Evolutionary conservation across 805 yeast species (phyloP).

Genomic region (Ogataea henricii): DNA sequence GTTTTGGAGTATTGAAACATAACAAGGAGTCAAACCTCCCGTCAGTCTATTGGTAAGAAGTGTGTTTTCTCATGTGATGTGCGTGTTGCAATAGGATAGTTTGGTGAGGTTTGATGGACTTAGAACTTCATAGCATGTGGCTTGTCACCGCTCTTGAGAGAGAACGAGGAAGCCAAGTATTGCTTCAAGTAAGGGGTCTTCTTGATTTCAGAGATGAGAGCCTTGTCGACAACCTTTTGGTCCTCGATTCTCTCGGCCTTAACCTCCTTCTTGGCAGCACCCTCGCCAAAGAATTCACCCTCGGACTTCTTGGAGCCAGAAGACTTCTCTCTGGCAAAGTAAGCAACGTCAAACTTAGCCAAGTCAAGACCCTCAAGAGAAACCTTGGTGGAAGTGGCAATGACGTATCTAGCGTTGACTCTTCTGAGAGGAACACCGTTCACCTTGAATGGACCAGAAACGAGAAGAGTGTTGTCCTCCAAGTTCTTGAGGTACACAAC

Average conservation of each 20-base stretch:
- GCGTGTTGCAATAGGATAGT: constrained; percentile 7
- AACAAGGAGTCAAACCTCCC: not conserved
- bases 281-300: constrained; percentile 86
- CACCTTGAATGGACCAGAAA: constrained; percentile 98
- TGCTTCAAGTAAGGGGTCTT: constrained; percentile 97
- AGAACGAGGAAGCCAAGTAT: constrained; percentile 93
- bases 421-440: constrained; percentile 99
- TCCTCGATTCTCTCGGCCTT: constrained; percentile 95
- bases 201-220: constrained; percentile 90
- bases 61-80: constrained; percentile 2
- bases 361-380: constrained; percentile 77
- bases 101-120: constrained; percentile 31
- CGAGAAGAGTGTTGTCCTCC: constrained; percentile 97
- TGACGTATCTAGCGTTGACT: constrained; percentile 98
- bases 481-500: constrained; percentile 95
- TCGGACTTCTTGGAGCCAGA: constrained; percentile 83
- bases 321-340: constrained; percentile 95
- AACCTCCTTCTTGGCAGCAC: constrained; percentile 84
- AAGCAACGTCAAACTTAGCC: constrained; percentile 87
- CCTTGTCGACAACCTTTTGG: constrained; percentile 94
- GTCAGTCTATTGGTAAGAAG: not conserved
- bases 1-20: not conserved
- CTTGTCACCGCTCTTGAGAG: constrained; percentile 96
- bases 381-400: constrained; percentile 95
- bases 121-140: constrained; percentile 98